Conservation (phyloP, 345 rosid genomes). For the Raphanus sativus region DNA sequence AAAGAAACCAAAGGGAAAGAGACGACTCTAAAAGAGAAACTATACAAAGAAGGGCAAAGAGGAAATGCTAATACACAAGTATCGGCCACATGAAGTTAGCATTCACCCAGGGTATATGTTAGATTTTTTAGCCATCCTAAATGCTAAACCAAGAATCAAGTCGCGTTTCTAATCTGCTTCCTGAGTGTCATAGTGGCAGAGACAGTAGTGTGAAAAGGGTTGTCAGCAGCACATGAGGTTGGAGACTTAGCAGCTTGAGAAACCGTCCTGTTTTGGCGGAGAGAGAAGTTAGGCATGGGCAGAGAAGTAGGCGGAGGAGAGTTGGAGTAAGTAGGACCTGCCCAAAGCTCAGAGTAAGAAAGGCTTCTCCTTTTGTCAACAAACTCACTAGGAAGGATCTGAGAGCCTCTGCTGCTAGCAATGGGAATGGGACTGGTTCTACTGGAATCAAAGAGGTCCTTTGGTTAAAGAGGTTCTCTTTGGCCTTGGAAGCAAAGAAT, state of each 20-base stretch:
- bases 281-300: constrained; percentile 88
- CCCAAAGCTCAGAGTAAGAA: constrained; percentile 81
- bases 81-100: constrained; percentile 25
- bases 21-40: constrained; percentile 33
- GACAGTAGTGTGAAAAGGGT: constrained; percentile 57
- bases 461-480: constrained; percentile 36
- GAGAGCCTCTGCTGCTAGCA: constrained; percentile 21
- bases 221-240: constrained; percentile 43
- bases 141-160: constrained; percentile 27
- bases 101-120: constrained; percentile 34
- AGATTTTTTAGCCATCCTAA: constrained; percentile 31
- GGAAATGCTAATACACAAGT: constrained; percentile 17
- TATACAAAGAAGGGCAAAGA: constrained; percentile 34
- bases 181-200: constrained; percentile 74
- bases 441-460: background rate
- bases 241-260: constrained; percentile 79
- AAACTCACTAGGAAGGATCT: constrained; percentile 31
- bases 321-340: constrained; percentile 96
- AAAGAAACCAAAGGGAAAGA: constrained; percentile 24
- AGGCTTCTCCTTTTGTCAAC: constrained; percentile 40
- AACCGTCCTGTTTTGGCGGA: constrained; percentile 55
- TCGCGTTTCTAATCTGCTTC: constrained; percentile 3
- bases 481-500: constrained; percentile 73
- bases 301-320: constrained; percentile 93
- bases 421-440: constrained; percentile 64